Evolutionary conservation across 116 monocot species (phyloP).

Genomic region (Dioscorea cayenensis): DNA sequence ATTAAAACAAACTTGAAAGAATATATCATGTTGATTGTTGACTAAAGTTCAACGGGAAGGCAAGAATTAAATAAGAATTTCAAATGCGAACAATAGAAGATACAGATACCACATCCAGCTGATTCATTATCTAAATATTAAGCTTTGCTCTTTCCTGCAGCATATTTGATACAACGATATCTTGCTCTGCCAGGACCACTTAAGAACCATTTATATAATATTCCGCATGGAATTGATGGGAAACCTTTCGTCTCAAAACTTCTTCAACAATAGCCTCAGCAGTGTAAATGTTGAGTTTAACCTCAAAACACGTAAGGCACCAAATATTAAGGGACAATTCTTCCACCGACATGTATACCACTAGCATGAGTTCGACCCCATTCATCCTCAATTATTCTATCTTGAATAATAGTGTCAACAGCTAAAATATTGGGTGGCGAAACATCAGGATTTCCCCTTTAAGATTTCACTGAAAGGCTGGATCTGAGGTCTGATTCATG

Average conservation of each 20-base stretch:
- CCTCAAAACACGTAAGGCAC: constrained; percentile 80
- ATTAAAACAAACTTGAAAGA: neutral
- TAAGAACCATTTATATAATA: constrained; percentile 70
- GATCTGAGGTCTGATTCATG: constrained; percentile 21
- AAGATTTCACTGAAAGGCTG: constrained; percentile 16
- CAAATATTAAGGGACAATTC: constrained; percentile 98
- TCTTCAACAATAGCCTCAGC: constrained; percentile 88
- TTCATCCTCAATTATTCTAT: constrained; percentile 57
- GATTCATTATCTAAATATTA: constrained; percentile 76
- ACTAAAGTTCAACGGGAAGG: neutral
- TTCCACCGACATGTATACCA: constrained; percentile 94
- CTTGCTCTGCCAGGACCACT: constrained; percentile 50
- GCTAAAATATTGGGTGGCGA: constrained; percentile 18
- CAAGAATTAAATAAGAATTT: neutral
- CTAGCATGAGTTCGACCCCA: constrained; percentile 82
- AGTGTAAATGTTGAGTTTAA: constrained; percentile 79
- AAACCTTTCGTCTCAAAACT: constrained; percentile 71
- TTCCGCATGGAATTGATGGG: constrained; percentile 60
- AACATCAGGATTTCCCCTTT: constrained; percentile 3
- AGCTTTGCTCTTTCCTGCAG: constrained; percentile 53
- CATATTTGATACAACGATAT: constrained; percentile 57
- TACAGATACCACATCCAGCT: constrained; percentile 77
- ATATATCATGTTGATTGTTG: neutral
- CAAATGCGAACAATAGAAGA: neutral
- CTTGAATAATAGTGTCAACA: constrained; percentile 28